These are phyloP conservation scores for Brassica nigra DNA, from an alignment of 345 rosid genomes.

Conservation along the genomic window DNA sequence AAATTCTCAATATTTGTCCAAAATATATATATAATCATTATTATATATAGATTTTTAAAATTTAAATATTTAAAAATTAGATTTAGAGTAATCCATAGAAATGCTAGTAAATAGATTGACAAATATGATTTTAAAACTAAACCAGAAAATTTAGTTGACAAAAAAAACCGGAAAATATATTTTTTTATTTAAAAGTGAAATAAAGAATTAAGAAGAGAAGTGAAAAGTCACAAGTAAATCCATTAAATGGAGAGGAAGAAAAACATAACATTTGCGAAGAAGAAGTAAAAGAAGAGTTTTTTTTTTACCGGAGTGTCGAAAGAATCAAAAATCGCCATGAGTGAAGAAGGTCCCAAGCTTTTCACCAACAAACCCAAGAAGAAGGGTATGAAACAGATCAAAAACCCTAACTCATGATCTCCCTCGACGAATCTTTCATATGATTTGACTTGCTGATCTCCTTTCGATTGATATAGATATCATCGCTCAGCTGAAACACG, in stretches of 20 bases:
- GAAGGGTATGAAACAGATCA: slow-evolving; percentile 32
- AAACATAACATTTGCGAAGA: not conserved
- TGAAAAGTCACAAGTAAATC: slow-evolving; percentile 12
- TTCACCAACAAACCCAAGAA: slow-evolving; percentile 71
- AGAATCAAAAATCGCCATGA: slow-evolving; percentile 38
- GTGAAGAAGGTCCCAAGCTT: slow-evolving; percentile 70
- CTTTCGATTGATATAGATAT: slow-evolving; percentile 27
- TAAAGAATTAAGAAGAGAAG: not conserved
- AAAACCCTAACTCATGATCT: not conserved
- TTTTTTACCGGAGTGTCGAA: not conserved
- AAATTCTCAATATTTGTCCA: too few species aligned
- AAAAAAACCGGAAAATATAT: too few species aligned
- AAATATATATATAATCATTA: too few species aligned
- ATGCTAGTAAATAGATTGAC: too few species aligned
- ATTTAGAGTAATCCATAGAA: too few species aligned
- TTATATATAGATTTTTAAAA: too few species aligned
- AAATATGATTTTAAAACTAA: too few species aligned
- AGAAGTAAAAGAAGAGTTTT: not conserved
- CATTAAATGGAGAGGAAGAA: not conserved
- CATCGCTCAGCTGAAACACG: slow-evolving; percentile 62
- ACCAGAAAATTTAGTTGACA: too few species aligned
- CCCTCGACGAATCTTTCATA: slow-evolving; percentile 22
- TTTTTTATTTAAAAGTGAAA: not conserved
- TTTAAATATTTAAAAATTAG: too few species aligned
- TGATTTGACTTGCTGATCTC: slow-evolving; percentile 15